Evolutionary conservation across 768 basidiomycete genomes (phyloP).

Genomic region (Paxillus rubicundulus): DNA sequence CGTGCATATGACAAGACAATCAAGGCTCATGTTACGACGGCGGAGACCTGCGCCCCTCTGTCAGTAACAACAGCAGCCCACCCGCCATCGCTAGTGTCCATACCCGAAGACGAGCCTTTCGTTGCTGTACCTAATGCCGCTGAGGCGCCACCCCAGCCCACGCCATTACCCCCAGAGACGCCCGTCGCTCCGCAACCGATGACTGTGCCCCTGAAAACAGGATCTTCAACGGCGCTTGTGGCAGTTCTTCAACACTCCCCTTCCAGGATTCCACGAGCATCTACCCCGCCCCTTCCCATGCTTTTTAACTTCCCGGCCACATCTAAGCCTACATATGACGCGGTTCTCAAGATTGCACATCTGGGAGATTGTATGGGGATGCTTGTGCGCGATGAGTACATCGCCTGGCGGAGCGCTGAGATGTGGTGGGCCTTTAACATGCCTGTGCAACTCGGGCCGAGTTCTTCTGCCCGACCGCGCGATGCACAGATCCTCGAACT

Average conservation of each 20-base stretch:
- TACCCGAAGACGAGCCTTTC: slow-evolving; percentile 21
- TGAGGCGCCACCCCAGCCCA: background rate
- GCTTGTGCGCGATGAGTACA: slow-evolving; percentile 73
- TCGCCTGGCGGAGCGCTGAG: slow-evolving; percentile 85
- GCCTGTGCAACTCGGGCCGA: slow-evolving; percentile 63
- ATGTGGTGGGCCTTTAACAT: slow-evolving; percentile 89
- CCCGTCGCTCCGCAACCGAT: slow-evolving; percentile 19
- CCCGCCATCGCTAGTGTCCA: slow-evolving; percentile 14
- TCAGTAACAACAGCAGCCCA: background rate
- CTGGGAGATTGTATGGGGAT: slow-evolving; percentile 87
- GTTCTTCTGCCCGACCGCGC: slow-evolving; percentile 56
- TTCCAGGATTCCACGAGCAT: slow-evolving; percentile 7
- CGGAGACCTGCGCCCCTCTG: slow-evolving; percentile 12
- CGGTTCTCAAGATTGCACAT: slow-evolving; percentile 78
- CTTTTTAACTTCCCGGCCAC: slow-evolving; percentile 15
- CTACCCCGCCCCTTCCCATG: slow-evolving; percentile 19
- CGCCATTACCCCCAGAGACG: slow-evolving; percentile 12
- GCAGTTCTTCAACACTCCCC: slow-evolving; percentile 54
- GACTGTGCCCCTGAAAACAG: slow-evolving; percentile 46
- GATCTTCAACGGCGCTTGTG: slow-evolving; percentile 67
- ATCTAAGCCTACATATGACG: slow-evolving; percentile 43
- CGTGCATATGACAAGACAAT: slow-evolving; percentile 67
- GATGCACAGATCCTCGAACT: slow-evolving; percentile 70
- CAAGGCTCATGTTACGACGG: slow-evolving; percentile 51
- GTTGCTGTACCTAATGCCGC: background rate